Percentiles rank a stretch among this genome's conserved stretches.
Conservation (phyloP, 2,329 filamentous ascomycete species). For the Xylaria sp. region DNA sequence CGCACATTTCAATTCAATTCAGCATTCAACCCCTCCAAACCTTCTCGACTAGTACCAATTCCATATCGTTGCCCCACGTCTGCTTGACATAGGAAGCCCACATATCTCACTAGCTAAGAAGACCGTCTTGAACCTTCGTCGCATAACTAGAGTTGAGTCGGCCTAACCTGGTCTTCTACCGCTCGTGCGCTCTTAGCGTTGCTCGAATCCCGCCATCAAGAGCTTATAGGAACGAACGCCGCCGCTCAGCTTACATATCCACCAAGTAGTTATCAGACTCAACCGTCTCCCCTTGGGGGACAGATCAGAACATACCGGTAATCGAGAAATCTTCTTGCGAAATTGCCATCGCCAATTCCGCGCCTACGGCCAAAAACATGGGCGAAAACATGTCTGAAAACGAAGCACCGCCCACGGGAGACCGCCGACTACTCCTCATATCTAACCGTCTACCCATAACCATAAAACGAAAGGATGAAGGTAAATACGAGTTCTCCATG, state of each 20-base stretch:
- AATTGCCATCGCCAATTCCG: neutral
- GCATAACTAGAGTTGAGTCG: neutral
- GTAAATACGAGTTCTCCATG: constrained; percentile 93
- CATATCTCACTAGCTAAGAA: constrained; percentile 1
- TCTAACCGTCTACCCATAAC: constrained; percentile 97
- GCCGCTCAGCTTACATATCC: neutral
- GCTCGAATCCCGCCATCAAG: neutral
- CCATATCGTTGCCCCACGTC: neutral
- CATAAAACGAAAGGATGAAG: constrained; percentile 92
- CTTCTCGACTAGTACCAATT: neutral
- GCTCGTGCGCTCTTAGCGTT: neutral
- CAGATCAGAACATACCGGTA: constrained; percentile 7
- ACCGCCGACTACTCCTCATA: constrained; percentile 75
- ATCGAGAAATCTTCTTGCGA: too few relatives aligned
- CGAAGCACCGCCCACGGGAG: constrained; percentile 40
- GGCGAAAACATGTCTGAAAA: constrained; percentile 40
- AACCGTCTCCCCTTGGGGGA: constrained; percentile 2
- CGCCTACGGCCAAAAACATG: constrained; percentile 34
- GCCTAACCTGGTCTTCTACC: neutral
- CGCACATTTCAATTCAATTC: neutral
- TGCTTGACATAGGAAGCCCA: constrained; percentile 11
- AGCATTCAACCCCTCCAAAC: neutral
- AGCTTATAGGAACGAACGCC: neutral
- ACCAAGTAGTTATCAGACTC: too few relatives aligned
- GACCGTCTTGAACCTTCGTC: neutral